Evolutionary conservation across 345 rosid genomes (phyloP), one percentile per base, ranked within the genome.

Genomic region (Excoecaria cochinchinensis): DNA sequence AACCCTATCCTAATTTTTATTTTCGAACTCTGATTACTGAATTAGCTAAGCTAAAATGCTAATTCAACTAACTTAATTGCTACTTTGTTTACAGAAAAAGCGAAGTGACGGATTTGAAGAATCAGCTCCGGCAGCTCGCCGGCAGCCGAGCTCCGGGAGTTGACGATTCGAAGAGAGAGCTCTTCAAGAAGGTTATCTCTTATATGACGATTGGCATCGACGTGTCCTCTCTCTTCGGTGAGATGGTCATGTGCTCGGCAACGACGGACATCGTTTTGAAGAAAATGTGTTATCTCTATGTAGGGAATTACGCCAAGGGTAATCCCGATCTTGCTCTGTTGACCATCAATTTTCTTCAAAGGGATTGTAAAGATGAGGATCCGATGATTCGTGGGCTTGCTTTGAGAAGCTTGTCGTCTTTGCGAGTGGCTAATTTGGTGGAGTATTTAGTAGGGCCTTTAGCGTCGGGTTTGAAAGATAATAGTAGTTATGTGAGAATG

Each of bases 181-280:
- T 95, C 72, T 95, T 78, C 87, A 95, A 95, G 89, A 95, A 93
- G 79, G 99, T 90, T 51, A 95, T 95, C 60, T 91, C 99, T 3
- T 87, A 88, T 82, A 95, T 93, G 98, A 95, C 97, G 4, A 87
- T 95, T 16, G 97, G 99, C 62, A 88, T 95, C 56, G 99, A 95
- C 39, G 99, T 95, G 78, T 88, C 99, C 5, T 83, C 98, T 15
- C 85, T 95, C 17, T 95, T 95, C 38, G 96, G 99, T 10, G 99
- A 95, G 88, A 95, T 95, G 98, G 98, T 95, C 55, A 95, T 95
- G 99, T 95, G 99, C 82, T 95, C 97, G 0, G 98, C 96, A 6
- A 93, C 99, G 40, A 88, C 98, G n/a, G 98, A 95, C 80, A 93
- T 95, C 72, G 99, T 95, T 53, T 77, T 95, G 85, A 95, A 95